Percentiles rank a stretch among this genome's conserved stretches.
Conservation (phyloP, 352 stramenopile genomes). For the Plasmopara viticola region DNA sequence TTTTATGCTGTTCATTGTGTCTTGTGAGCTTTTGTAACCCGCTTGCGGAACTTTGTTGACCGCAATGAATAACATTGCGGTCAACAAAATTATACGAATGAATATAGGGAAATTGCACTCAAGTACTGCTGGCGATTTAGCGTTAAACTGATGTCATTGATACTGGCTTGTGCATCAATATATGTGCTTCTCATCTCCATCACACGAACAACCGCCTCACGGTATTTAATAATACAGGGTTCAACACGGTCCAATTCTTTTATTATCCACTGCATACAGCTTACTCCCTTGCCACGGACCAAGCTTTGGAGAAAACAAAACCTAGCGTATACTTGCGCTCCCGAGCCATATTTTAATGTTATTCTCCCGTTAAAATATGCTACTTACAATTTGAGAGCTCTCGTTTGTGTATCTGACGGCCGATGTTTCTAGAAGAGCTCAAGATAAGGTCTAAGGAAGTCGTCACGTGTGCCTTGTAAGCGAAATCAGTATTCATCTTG, state of each 20-base stretch:
- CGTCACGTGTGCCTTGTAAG: no score
- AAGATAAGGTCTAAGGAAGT: no score
- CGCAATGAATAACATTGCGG: no score
- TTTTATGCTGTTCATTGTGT: no score
- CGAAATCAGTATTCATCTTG: no score
- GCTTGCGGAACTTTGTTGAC: no score
- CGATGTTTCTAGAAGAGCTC: no score
- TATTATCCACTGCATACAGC: constrained; percentile 68
- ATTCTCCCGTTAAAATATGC: no score
- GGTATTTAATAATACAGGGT: constrained; percentile 57
- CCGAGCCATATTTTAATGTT: constrained; percentile 36
- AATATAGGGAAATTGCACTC: constrained; percentile 63
- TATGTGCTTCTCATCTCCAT: constrained; percentile 87
- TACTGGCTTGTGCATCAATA: constrained; percentile 60
- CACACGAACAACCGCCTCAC: constrained; percentile 71
- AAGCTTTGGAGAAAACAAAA: constrained; percentile 82
- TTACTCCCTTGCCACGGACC: constrained; percentile 68
- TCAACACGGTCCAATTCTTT: constrained; percentile 56
- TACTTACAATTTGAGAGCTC: no score
- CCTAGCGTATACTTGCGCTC: constrained; percentile 74
- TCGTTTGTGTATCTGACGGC: no score
- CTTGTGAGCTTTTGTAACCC: no score
- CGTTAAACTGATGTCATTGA: constrained; percentile 68
- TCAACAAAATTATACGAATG: no score
- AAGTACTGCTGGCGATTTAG: constrained; percentile 67